These are phyloP conservation scores for Verticillium alfalfae DNA, from an alignment of 2,329 filamentous ascomycete species.

Conservation along the genomic window DNA sequence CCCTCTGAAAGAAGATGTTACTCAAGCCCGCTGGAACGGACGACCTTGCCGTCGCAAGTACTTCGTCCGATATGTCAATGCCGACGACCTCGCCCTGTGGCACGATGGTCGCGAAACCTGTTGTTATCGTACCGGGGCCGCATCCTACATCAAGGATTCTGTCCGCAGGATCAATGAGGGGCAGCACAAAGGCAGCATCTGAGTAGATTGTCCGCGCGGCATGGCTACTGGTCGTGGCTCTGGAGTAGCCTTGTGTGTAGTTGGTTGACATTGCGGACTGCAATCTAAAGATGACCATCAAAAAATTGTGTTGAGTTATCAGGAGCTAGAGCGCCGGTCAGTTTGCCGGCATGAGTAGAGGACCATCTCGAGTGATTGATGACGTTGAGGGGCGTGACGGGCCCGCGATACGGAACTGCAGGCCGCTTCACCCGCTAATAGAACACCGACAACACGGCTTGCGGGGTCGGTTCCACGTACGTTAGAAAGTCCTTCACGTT, in stretches of 20 bases:
- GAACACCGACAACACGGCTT: background rate
- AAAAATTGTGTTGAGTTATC: no score
- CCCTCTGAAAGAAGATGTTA: slow-evolving; percentile 22
- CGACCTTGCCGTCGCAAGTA: slow-evolving; percentile 22
- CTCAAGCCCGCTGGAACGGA: slow-evolving; percentile 11
- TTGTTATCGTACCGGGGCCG: slow-evolving; percentile 43
- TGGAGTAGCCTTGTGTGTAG: slow-evolving; percentile 33
- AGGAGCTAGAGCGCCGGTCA: no score
- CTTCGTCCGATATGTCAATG: slow-evolving; percentile 26
- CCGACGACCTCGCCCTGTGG: slow-evolving; percentile 31
- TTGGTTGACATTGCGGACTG: slow-evolving; percentile 1
- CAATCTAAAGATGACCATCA: no score
- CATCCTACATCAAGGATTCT: slow-evolving; percentile 41
- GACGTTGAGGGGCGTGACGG: no score
- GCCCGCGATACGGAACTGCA: background rate
- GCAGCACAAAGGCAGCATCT: slow-evolving; percentile 36
- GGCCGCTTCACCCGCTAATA: background rate
- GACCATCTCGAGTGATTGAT: no score
- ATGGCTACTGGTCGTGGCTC: slow-evolving; percentile 29
- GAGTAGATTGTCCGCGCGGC: slow-evolving; percentile 34
- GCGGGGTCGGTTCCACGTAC: background rate
- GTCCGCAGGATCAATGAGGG: slow-evolving; percentile 29
- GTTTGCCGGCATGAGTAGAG: no score
- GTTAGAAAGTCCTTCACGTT: background rate
- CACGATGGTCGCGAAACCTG: slow-evolving; percentile 31